phyloP scores from a whole-genome alignment of 2,329 filamentous ascomycete species.

The Fonsecaea monophora region DNA sequence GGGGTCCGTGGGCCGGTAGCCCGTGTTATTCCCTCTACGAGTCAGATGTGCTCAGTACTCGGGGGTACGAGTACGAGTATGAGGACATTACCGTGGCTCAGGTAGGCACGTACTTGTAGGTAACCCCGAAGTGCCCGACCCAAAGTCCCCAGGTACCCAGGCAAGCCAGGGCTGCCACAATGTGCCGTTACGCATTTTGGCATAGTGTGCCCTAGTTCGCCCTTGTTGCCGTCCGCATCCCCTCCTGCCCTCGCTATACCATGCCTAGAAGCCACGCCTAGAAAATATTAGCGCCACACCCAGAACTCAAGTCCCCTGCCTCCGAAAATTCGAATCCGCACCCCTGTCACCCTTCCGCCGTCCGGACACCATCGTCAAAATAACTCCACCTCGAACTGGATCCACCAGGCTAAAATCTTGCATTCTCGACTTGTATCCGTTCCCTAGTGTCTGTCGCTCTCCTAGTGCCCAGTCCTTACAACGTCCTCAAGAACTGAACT shows the following conservation, averaged over 20 bases:
- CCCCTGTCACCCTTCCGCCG: constrained; percentile 10
- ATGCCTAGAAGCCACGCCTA: neutral
- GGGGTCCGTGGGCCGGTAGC: too few relatives aligned
- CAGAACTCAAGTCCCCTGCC: neutral
- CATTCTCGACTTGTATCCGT: constrained; percentile 18
- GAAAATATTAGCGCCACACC: neutral
- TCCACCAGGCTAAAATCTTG: constrained; percentile 22
- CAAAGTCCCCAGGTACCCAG: neutral
- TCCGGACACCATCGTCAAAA: constrained; percentile 15
- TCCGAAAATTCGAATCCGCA: neutral
- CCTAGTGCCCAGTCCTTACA: neutral
- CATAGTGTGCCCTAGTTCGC: neutral
- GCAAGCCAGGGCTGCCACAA: neutral
- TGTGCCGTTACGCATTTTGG: constrained; percentile 3
- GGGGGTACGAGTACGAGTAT: too few relatives aligned
- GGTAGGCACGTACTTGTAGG: neutral
- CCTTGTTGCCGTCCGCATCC: neutral
- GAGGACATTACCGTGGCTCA: too few relatives aligned
- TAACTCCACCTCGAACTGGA: constrained; percentile 5
- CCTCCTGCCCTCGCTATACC: neutral
- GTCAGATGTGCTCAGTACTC: too few relatives aligned
- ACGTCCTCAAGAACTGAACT: constrained; percentile 18
- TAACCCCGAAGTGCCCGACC: neutral
- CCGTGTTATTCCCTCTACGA: too few relatives aligned
- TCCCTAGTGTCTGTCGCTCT: neutral